Evolutionary conservation across 2,329 filamentous ascomycete genomes (phyloP).

Genomic region (Fusarium zealandicum): DNA sequence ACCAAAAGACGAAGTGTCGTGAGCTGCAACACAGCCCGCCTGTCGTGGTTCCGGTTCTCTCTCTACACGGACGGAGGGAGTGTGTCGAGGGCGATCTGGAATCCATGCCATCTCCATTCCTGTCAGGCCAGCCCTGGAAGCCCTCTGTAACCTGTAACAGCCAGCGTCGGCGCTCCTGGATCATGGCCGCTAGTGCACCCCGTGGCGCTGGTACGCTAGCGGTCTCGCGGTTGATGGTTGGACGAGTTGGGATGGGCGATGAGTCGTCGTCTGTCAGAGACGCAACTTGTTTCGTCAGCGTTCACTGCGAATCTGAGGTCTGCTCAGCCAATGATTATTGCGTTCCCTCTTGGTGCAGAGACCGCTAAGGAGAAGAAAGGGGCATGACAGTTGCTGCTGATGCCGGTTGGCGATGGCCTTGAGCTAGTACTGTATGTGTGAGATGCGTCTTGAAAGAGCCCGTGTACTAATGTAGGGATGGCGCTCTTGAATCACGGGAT

Average conservation of each 20-base stretch:
- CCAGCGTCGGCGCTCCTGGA: constrained; percentile 23
- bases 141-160: constrained; percentile 29
- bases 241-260: constrained; percentile 22
- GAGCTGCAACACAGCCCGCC: constrained; percentile 27
- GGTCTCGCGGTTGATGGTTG: constrained; percentile 32
- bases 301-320: constrained; percentile 20
- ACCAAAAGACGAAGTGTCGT: constrained; percentile 32
- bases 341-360: background rate
- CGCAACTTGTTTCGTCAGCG: constrained; percentile 36
- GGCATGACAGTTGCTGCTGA: background rate
- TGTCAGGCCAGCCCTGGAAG: constrained; percentile 13
- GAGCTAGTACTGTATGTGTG: too few species aligned
- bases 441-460: too few species aligned
- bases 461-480: too few species aligned
- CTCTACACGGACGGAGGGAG: constrained; percentile 22
- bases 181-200: constrained; percentile 29
- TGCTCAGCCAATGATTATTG: constrained; percentile 18
- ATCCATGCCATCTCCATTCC: constrained; percentile 30
- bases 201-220: constrained; percentile 38
- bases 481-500: too few species aligned
- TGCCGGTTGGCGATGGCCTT: too few species aligned
- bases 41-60: constrained; percentile 32
- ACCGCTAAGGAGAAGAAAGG: background rate
- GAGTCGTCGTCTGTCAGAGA: constrained; percentile 31
- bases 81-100: constrained; percentile 19